Base-by-base conservation (phyloP, 176 grass and related monocot genomes). In the Lolium rigidum region DNA sequence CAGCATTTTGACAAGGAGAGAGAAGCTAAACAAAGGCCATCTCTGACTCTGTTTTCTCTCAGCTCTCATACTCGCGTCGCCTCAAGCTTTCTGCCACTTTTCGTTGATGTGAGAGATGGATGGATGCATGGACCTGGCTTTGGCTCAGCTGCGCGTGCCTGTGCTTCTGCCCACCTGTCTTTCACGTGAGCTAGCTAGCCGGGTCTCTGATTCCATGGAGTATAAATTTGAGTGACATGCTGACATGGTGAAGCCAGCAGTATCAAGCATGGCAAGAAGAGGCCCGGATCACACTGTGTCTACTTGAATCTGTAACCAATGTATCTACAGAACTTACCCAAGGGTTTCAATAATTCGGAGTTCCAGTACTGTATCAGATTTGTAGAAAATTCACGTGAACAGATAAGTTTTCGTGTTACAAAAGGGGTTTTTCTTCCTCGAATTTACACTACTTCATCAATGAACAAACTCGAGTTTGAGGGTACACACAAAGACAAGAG, bases 61-160 rank as follows among this genome's bases (percentile, higher is more conserved):
- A 41, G 26, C 55, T 60, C 69, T 47, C 16, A 60, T 35, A 14
- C 82, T 49, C 44, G 54, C 55, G 69, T 83, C 82, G 10, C 55
- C 59, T 84, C 82, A 50, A 49, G 22, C 55, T 60, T 66, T 44
- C 21, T 35, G 52, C 10, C 1, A 9, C 66, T n/a, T 86, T 73
- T 38, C 18, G 18, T n/a, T 43, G 77, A 74, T 63, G 67, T 87
- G 68, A 81, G 67, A 18, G 51, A 49, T 5, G 67, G 71, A 74
- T 74, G 47, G 72, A 75, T 77, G 60, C 59, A 75, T 13, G 70
- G 21, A 51, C 72, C 22, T 31, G 72, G 72, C 72, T 2, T 52
- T 31, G 72, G 24, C 77, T 25, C 46, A 26, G 78, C 77, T 25
- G 56, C 77, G 77, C 21, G 41, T 50, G 78, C 41, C 39, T 79